Conservation (phyloP, 768 basidiomycete species). For the Calocera viscosa region DNA sequence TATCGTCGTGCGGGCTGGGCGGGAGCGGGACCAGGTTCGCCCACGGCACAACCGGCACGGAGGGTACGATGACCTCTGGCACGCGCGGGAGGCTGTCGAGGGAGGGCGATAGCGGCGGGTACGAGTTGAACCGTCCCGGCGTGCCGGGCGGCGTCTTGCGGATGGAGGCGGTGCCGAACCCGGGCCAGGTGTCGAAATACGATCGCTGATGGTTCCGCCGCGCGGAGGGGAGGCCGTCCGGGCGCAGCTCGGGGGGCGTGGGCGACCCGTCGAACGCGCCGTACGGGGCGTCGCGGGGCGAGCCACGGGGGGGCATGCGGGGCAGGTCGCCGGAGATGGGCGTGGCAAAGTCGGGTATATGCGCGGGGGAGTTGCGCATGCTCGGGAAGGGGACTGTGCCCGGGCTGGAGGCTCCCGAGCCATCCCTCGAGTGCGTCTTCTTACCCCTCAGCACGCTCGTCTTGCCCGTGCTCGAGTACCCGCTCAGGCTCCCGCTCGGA, state of each 20-base stretch:
- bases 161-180: neutral
- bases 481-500: neutral
- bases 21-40: constrained; percentile 5
- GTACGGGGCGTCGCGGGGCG: neutral
- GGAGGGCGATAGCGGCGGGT: neutral
- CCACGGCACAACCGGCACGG: neutral
- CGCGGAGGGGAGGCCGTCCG: neutral
- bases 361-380: neutral
- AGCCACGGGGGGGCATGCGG: neutral
- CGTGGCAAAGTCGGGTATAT: neutral
- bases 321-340: neutral
- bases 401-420: neutral
- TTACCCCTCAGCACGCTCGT: neutral
- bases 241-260: neutral
- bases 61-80: neutral
- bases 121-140: constrained; percentile 1
- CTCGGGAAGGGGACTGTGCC: neutral
- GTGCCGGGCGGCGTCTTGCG: constrained; percentile 7
- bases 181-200: constrained; percentile 6
- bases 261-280: neutral
- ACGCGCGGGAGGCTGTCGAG: neutral
- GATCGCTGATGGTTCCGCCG: neutral
- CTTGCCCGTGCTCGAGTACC: neutral
- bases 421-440: neutral
- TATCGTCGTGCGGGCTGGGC: constrained; percentile 20